Conservation (phyloP, 805 yeast species). For the Wickerhamomyces pijperi region DNA sequence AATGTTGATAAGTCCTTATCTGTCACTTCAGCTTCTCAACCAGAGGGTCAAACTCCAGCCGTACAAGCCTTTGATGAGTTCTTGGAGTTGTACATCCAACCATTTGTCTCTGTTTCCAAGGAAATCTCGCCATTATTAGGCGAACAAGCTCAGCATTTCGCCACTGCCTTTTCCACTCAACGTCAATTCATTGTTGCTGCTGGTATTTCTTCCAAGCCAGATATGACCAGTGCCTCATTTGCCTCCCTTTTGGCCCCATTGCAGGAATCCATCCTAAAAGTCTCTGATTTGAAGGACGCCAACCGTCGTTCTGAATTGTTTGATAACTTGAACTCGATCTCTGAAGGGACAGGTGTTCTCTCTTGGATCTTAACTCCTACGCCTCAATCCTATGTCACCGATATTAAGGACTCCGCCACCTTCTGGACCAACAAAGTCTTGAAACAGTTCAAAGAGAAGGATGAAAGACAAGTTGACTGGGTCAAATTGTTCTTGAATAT, state of each 20-base stretch:
- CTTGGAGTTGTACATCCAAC: conserved; percentile 39
- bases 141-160: conserved; percentile 38
- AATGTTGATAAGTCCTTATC: too few relatives aligned
- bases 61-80: conserved; percentile 40
- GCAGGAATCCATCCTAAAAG: conserved; percentile 44
- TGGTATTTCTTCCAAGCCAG: conserved; percentile 54
- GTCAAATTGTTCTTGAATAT: conserved; percentile 52
- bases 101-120: conserved; percentile 44
- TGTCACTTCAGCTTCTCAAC: too few relatives aligned
- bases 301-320: conserved; percentile 56
- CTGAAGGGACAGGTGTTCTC: conserved; percentile 82
- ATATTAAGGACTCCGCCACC: conserved; percentile 82
- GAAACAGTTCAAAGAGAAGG: conserved; percentile 71
- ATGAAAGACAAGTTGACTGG: conserved; percentile 69
- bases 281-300: conserved; percentile 58
- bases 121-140: conserved; percentile 47
- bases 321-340: conserved; percentile 70
- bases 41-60: conserved; percentile 1
- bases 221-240: conserved; percentile 39
- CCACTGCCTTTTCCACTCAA: conserved; percentile 47
- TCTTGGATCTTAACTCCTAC: conserved; percentile 82
- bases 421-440: conserved; percentile 89
- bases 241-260: conserved; percentile 56
- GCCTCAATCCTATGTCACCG: conserved; percentile 68
- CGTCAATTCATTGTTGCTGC: conserved; percentile 49